Conservation (phyloP, 352 stramenopile species). For the Phytophthora pseudosyringae region DNA sequence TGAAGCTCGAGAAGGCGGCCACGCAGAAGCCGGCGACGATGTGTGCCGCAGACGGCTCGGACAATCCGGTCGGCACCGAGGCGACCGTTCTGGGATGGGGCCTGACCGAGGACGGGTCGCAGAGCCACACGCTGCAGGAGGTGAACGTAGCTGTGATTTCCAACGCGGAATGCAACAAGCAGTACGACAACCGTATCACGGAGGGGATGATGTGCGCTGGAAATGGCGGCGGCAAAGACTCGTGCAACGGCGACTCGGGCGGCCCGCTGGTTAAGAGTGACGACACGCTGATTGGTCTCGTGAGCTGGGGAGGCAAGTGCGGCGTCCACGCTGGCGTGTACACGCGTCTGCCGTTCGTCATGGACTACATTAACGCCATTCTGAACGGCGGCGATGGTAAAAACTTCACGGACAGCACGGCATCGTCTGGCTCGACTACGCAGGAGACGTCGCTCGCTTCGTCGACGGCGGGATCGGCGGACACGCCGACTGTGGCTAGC, state of each 20-base stretch:
- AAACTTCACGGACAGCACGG: constrained; percentile 24
- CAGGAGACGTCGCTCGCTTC: constrained; percentile 23
- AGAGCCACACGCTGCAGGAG: constrained; percentile 43
- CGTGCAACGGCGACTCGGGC: constrained; percentile 71
- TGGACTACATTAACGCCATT: constrained; percentile 53
- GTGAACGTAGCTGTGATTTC: constrained; percentile 61
- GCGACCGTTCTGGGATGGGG: constrained; percentile 63
- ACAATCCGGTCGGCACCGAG: constrained; percentile 52
- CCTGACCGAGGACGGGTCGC: constrained; percentile 42
- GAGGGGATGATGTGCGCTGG: constrained; percentile 68
- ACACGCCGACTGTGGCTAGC: constrained; percentile 10
- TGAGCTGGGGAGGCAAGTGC: constrained; percentile 66
- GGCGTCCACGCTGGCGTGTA: constrained; percentile 60
- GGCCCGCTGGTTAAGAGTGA: constrained; percentile 53
- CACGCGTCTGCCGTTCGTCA: constrained; percentile 51
- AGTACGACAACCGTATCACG: constrained; percentile 61
- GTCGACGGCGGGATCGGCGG: constrained; percentile 15
- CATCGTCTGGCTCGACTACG: constrained; percentile 13
- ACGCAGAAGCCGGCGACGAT: constrained; percentile 41
- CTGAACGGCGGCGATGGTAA: constrained; percentile 25
- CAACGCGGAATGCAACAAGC: constrained; percentile 58
- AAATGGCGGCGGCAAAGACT: constrained; percentile 50
- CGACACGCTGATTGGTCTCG: constrained; percentile 57
- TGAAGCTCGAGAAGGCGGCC: constrained; percentile 33
- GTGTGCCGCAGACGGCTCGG: constrained; percentile 45